Conservation (phyloP, 805 yeast species). For the Barnettozyma wickerhamii region DNA sequence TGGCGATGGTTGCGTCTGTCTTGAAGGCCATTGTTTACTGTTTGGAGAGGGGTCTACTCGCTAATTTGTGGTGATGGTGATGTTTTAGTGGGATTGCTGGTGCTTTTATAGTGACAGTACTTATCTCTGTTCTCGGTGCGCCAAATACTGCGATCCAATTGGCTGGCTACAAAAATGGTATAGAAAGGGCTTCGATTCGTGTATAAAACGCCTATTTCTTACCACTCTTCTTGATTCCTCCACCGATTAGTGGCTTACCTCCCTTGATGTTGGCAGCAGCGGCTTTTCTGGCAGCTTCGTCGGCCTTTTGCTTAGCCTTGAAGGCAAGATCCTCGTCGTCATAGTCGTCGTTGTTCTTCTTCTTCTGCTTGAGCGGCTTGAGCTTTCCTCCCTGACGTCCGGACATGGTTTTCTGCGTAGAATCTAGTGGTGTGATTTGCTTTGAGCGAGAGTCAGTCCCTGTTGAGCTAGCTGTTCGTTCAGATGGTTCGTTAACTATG, state of each 20-base stretch:
- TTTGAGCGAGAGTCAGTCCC: neutral
- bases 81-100: too few species aligned
- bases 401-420: constrained; percentile 76
- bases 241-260: constrained; percentile 90
- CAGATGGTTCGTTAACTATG: neutral
- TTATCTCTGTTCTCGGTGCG: constrained; percentile 1
- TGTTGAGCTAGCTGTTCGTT: neutral
- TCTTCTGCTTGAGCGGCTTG: constrained; percentile 73
- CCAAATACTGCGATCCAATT: constrained; percentile 4
- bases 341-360: constrained; percentile 67
- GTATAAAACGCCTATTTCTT: constrained; percentile 35
- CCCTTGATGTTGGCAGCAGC: constrained; percentile 81
- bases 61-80: too few species aligned
- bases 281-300: constrained; percentile 88
- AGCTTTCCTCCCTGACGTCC: constrained; percentile 98
- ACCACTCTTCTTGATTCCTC: constrained; percentile 92
- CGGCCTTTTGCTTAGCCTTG: constrained; percentile 93
- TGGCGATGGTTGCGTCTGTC: constrained; percentile 28
- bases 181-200: neutral
- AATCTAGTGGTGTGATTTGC: too few species aligned
- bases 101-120: too few species aligned
- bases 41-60: too few species aligned
- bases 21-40: constrained; percentile 17
- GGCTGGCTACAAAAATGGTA: neutral
- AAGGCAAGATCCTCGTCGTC: constrained; percentile 90